Conservation (phyloP, 805 yeast species). For the Cyberlindnera bimundalis region DNA sequence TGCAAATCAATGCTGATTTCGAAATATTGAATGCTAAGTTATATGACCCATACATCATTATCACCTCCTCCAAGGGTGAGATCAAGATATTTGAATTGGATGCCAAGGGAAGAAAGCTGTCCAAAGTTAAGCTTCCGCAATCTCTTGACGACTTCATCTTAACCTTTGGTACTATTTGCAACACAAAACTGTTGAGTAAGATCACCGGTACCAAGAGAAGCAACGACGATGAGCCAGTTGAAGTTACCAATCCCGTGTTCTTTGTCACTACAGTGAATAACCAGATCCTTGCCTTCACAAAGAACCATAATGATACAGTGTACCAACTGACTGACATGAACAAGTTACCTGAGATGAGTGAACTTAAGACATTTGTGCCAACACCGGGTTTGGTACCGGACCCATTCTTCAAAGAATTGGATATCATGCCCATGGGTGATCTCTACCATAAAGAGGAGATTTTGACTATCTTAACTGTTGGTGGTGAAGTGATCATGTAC, state of each 20-base stretch:
- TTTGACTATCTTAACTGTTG: constrained; percentile 68
- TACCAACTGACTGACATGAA: constrained; percentile 37
- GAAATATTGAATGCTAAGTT: constrained; percentile 64
- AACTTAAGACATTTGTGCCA: constrained; percentile 31
- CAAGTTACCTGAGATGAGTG: constrained; percentile 38
- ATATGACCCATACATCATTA: constrained; percentile 58
- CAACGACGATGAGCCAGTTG: constrained; percentile 26
- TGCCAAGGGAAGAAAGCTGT: constrained; percentile 31
- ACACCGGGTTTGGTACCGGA: constrained; percentile 51
- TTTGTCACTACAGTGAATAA: constrained; percentile 76
- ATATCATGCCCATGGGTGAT: constrained; percentile 65
- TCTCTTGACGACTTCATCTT: constrained; percentile 47
- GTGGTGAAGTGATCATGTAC: constrained; percentile 75
- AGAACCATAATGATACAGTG: constrained; percentile 41
- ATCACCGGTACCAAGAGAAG: constrained; percentile 26
- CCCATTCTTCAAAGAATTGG: constrained; percentile 69
- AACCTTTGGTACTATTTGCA: constrained; percentile 65
- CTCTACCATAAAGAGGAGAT: constrained; percentile 50
- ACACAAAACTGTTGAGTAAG: constrained; percentile 41
- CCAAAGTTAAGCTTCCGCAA: constrained; percentile 35
- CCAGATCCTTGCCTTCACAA: constrained; percentile 60
- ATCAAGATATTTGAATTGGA: constrained; percentile 53
- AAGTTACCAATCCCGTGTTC: constrained; percentile 40
- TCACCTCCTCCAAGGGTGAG: constrained; percentile 69
- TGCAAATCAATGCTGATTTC: constrained; percentile 50